These are phyloP conservation scores for Phytopythium vexans DNA, from an alignment of 352 stramenopile genomes.

Conservation along the genomic window DNA sequence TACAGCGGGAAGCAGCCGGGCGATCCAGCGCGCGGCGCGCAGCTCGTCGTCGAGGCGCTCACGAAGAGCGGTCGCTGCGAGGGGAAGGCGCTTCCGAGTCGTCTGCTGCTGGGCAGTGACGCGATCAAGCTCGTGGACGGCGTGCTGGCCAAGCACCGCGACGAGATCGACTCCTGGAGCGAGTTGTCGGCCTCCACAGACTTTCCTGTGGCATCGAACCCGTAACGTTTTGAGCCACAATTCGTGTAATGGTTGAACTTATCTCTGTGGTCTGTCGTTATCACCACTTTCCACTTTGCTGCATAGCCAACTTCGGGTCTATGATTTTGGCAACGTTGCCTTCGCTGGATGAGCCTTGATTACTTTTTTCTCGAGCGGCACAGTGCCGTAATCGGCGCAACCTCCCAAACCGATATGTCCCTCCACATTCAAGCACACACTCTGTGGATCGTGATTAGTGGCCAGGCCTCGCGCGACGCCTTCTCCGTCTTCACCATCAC, in stretches of 20 bases:
- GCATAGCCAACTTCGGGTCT: no score
- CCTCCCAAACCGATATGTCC: no score
- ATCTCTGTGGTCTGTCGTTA: no score
- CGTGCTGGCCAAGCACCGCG: slow-evolving; percentile 15
- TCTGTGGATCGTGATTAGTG: slow-evolving; percentile 18
- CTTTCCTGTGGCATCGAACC: no score
- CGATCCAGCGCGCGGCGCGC: slow-evolving; percentile 22
- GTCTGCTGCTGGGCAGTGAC: slow-evolving; percentile 24
- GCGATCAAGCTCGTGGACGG: slow-evolving; percentile 16
- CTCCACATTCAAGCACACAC: slow-evolving; percentile 29
- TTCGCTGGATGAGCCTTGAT: no score
- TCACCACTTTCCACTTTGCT: no score
- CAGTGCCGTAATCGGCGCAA: no score
- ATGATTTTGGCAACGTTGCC: no score
- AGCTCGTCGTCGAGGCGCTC: slow-evolving; percentile 29
- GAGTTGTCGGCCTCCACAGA: slow-evolving; percentile 20
- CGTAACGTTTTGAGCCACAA: no score
- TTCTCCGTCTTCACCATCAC: slow-evolving; percentile 8
- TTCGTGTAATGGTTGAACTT: no score
- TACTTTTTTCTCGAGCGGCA: no score
- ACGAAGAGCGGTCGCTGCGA: slow-evolving; percentile 34
- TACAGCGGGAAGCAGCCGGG: slow-evolving; percentile 32
- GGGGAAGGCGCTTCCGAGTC: slow-evolving; percentile 24
- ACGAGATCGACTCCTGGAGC: slow-evolving; percentile 20
- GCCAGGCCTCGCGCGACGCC: slow-evolving; percentile 8